These are phyloP conservation scores for Vitellaria paradoxa DNA, from an alignment of 179 eudicot species.

Conservation along the genomic window DNA sequence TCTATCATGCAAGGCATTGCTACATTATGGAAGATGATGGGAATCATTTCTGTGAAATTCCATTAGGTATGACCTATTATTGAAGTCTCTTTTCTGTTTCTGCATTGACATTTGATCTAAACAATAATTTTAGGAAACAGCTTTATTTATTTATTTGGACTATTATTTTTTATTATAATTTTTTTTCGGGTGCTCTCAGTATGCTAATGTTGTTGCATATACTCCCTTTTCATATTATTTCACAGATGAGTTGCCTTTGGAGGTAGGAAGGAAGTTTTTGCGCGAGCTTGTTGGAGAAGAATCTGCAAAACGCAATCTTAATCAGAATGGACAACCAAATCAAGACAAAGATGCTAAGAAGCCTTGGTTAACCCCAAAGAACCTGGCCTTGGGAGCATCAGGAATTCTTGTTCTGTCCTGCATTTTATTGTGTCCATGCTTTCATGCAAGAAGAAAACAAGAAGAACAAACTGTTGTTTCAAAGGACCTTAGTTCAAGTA, in stretches of 20 bases:
- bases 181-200: neutral
- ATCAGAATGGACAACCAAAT: conserved; percentile 19
- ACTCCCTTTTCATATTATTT: neutral
- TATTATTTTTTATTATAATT: too few species aligned
- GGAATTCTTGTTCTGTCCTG: conserved; percentile 66
- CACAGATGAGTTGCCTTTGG: conserved; percentile 31
- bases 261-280: conserved; percentile 59
- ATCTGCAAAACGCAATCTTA: conserved; percentile 17
- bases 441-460: conserved; percentile 55
- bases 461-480: conserved; percentile 34
- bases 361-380: conserved; percentile 34
- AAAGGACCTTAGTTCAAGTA: conserved; percentile 58
- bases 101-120: neutral
- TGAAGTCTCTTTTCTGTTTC: neutral
- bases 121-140: neutral
- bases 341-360: conserved; percentile 22
- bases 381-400: conserved; percentile 60
- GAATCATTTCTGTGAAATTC: conserved; percentile 24
- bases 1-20: conserved; percentile 30
- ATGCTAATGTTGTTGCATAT: neutral
- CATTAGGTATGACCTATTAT: conserved; percentile 32
- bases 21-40: conserved; percentile 10
- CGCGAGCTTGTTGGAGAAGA: conserved; percentile 28
- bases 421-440: conserved; percentile 64
- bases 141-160: neutral